Base-by-base conservation (phyloP, 2,329 filamentous ascomycete genomes). In the Metarhizium robertsii region DNA sequence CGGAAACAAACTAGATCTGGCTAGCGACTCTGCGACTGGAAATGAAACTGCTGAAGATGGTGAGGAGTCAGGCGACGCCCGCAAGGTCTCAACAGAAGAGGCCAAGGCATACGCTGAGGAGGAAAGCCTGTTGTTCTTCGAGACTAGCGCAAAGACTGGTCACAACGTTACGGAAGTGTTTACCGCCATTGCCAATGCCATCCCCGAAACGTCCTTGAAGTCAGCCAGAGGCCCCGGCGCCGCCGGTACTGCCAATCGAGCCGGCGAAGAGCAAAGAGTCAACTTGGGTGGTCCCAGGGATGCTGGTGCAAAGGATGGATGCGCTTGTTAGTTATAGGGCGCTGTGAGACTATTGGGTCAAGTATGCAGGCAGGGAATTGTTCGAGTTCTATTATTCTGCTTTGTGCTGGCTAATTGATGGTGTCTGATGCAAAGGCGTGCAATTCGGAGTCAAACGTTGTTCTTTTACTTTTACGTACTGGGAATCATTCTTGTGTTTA, bases 81-180 rank as follows among this genome's bases (percentile, higher is more conserved):
- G 94, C 64, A 95, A 96, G 74, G 84, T 99, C 38, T 84, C 88
- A 52, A 94, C 87, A n/a, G 86, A 90, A 61, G 92, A 96, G 75
- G 94, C 92, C 46, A 90, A 91, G 75, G 78, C 84, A 55, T 99
- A 97, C 72, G 94, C 94, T 7, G 92, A 97, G 63, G 92, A 97
- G 72, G 94, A 99, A 73, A 84, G 86, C 54, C 76, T 99, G 61
- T 73, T 99, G 61, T 99, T 99, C 77, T 97, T 96, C 71, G 94
- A 99, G 79, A 99, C 94, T 16, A 95, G 90, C 69, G 94, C 94
- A 50, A 99, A 99, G 84, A 94, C 90, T 4, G 94, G 94, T 30
- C 82, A 88, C 68, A 96, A 96, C 70, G 94, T 99, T 43, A 85
- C 87, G 53, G 92, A 96, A 65, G 94, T 99, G 36, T 99, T 99